Evolutionary conservation across 1,284 basidiomycete genomes (phyloP).

Genomic region (Cryptococcus maquisensis): DNA sequence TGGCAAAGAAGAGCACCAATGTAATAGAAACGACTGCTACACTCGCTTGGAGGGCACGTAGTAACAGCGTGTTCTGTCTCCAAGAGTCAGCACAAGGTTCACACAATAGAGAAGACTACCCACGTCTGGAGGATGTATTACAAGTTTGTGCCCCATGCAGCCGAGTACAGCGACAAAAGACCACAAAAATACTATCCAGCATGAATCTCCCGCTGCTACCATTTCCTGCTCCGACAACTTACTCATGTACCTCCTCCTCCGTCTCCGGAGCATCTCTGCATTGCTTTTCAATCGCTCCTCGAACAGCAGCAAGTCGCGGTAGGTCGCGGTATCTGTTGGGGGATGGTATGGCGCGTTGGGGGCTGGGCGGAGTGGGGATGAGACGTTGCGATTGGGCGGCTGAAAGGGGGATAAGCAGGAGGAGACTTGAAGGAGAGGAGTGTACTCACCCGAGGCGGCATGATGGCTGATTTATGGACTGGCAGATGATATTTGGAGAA

Average conservation of each 20-base stretch:
- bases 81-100: neutral
- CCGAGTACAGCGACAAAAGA: constrained; percentile 29
- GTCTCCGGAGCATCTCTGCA: constrained; percentile 70
- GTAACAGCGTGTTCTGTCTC: constrained; percentile 20
- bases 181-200: constrained; percentile 38
- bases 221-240: constrained; percentile 42
- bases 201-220: neutral
- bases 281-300: constrained; percentile 95
- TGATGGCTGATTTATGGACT: neutral
- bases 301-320: constrained; percentile 84
- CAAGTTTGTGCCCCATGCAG: constrained; percentile 28
- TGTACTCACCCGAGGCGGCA: neutral
- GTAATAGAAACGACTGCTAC: constrained; percentile 83
- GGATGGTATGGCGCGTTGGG: constrained; percentile 55
- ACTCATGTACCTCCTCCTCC: constrained; percentile 86
- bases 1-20: constrained; percentile 90
- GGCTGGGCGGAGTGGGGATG: constrained; percentile 13
- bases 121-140: constrained; percentile 33
- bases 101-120: constrained; percentile 3
- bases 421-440: neutral
- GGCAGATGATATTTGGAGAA: neutral
- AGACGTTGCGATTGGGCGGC: neutral
- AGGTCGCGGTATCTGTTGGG: constrained; percentile 67
- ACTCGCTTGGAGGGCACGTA: constrained; percentile 56
- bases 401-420: neutral